Evolutionary conservation across 352 stramenopile species (phyloP).

Genomic region (Phytophthora tentaculata): DNA sequence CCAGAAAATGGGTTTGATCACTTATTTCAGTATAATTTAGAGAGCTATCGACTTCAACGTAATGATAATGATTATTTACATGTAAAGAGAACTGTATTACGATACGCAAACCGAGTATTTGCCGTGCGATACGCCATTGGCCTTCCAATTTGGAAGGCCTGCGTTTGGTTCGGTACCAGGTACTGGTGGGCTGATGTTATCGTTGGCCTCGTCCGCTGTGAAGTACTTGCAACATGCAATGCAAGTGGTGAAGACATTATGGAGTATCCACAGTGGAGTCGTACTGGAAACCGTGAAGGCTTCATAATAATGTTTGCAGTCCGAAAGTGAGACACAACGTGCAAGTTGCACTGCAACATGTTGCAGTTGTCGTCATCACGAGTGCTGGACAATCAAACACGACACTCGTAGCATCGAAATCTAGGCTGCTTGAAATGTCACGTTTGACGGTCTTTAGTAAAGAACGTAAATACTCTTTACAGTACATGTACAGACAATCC

Average conservation of each 20-base stretch:
- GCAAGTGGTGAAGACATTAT: no score
- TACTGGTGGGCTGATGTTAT: background rate
- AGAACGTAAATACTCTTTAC: no score
- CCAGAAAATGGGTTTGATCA: background rate
- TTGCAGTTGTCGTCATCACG: no score
- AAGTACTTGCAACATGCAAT: no score
- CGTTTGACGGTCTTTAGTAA: no score
- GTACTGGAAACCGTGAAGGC: no score
- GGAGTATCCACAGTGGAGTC: no score
- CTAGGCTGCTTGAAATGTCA: no score
- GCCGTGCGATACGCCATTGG: slow-evolving; percentile 4
- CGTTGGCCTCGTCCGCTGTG: no score
- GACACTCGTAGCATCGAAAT: background rate
- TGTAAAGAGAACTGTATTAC: background rate
- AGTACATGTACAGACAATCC: no score
- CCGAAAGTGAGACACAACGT: slow-evolving; percentile 3
- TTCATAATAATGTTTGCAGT: slow-evolving; percentile 7
- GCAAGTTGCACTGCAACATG: no score
- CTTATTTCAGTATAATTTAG: background rate
- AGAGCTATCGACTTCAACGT: background rate
- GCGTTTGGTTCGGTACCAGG: slow-evolving; percentile 4
- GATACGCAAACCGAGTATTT: slow-evolving; percentile 5
- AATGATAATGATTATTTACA: background rate
- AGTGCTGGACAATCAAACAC: background rate
- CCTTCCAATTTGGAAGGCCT: slow-evolving; percentile 14